Base-by-base conservation (phyloP, 1,284 basidiomycete species). In the Moniliella sp. region DNA sequence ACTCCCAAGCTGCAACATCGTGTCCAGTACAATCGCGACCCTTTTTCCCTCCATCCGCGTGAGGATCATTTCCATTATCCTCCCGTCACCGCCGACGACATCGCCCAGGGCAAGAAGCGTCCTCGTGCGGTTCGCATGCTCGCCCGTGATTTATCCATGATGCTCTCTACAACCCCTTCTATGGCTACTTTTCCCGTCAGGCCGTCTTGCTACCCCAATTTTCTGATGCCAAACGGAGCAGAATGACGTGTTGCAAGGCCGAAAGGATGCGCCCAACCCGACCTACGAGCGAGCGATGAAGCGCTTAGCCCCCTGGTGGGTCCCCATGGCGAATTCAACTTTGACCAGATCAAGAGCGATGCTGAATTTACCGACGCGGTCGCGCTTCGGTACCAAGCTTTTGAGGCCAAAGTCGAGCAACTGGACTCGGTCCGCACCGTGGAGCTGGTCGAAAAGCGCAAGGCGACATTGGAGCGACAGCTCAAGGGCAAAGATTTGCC, bases 111-210 rank as follows among this genome's bases (percentile, higher is more conserved):
- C n/a, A 18, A 15, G 8, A 31, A 18, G 5, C 34, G 52, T 10
- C 88, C 86, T 2, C 71, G 67, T 13, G 66, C 71, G 32, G 83
- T 86, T 30, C 81, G 80, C 60, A 91, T 94, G 81, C 75, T 97
- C 19, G 75, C 79, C 28, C 71, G 91, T 39, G 88, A 99, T 64
- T 99, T 81, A 86, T 99, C 45, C 81, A 94, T 53, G 91, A 99
- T 59, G 76, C 78, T 12, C 64, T 99, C 27, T 99, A 97, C 66
- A 94, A 99, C 55, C 86, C 84, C 2, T 64, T 83, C 57, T 97
- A 99, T 55, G 91, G 91, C 23, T 99, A 99, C 64, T 97, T 99
- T 58, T 39, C 38, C 13, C 42, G 50, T 28, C 55, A 57, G 17
- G 55, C 8, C n/a, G n/a, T 7, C 21, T 23, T 7, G 21, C 21